Base-by-base conservation (phyloP, 768 basidiomycete species). In the Boletus rex-veris region DNA sequence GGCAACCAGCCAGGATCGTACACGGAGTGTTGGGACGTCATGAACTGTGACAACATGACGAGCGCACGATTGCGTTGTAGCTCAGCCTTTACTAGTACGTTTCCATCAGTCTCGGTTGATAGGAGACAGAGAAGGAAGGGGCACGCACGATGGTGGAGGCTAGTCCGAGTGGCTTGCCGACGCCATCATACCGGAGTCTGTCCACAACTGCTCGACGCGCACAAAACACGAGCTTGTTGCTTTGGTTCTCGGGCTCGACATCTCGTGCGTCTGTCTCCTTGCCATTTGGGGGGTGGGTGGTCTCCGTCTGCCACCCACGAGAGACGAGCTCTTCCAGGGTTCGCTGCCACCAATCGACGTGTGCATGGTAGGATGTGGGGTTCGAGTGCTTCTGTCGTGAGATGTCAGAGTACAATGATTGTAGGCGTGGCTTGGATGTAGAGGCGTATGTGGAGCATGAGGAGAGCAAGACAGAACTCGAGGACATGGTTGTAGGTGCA, bases 381-480 rank as follows among this genome's bases (percentile, higher is more conserved):
- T 98, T 95, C 1, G 91, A 87, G 45, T 82, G 75, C 62, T 88
- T 90, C 71, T 95, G 92, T 12, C 84, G 77, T 0, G 89, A 83
- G 53, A 95, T 84, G 64, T 95, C 92, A 8, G 93, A 88, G 71
- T 95, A 98, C 7, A 98, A 76, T 0, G 92, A 83, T 57, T 88
- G 84, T 0, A 92, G 75, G 8, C 90, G 83, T 21, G 79, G 63
- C 10, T 62, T 69, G 15, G 72, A 67, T 3, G 63, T 71, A 10
- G 66, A 62, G 12, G 60, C 56, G 14, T 69, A 71, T 18, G 63
- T 64, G 49, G 67, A 50, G 12, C 66, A 65, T 3, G 64, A 58
- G 49, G 69, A 50, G 12, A 73, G 58, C 15, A 33, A 43, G 14
- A 50, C 31, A 28, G 52, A 37, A 4, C 44, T 41, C 30, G 63